Evolutionary conservation across 2,329 filamentous ascomycete genomes (phyloP).

Genomic region (Elsinoe batatas): DNA sequence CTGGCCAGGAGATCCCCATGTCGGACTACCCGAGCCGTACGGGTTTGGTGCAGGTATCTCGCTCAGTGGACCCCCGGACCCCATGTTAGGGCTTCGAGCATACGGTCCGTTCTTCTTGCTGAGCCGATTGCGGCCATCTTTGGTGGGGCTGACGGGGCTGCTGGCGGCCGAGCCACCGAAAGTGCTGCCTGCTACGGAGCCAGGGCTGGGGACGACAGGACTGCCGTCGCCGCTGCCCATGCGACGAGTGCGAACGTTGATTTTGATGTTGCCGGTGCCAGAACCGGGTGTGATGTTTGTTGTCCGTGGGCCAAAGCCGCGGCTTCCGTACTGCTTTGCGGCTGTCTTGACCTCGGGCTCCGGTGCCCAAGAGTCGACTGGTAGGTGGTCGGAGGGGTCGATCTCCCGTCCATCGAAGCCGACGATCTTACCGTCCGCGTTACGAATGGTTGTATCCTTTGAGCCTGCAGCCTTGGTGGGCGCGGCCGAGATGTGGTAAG

Average conservation of each 20-base stretch:
- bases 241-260: slow-evolving; percentile 25
- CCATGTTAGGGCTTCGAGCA: slow-evolving; percentile 12
- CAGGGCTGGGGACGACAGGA: slow-evolving; percentile 23
- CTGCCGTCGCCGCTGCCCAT: slow-evolving; percentile 5
- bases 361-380: slow-evolving; percentile 66
- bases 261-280: slow-evolving; percentile 20
- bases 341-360: slow-evolving; percentile 56
- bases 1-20: slow-evolving; percentile 27
- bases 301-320: slow-evolving; percentile 25
- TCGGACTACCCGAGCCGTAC: slow-evolving; percentile 35
- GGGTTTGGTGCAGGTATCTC: slow-evolving; percentile 35
- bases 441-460: slow-evolving; percentile 18
- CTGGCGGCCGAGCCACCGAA: slow-evolving; percentile 15
- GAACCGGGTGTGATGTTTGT: slow-evolving; percentile 12
- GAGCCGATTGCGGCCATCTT: slow-evolving; percentile 48
- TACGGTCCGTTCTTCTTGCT: slow-evolving; percentile 46
- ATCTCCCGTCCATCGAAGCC: slow-evolving; percentile 66
- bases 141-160: slow-evolving; percentile 19
- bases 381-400: slow-evolving; percentile 71
- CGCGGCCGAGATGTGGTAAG: slow-evolving; percentile 18
- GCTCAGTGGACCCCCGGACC: slow-evolving; percentile 12
- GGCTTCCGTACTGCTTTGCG: slow-evolving; percentile 25
- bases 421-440: slow-evolving; percentile 55
- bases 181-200: slow-evolving; percentile 19
- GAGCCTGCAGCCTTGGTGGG: slow-evolving; percentile 21